Conservation (phyloP, 1,139 yeast species). For the Diutina rugosa region DNA sequence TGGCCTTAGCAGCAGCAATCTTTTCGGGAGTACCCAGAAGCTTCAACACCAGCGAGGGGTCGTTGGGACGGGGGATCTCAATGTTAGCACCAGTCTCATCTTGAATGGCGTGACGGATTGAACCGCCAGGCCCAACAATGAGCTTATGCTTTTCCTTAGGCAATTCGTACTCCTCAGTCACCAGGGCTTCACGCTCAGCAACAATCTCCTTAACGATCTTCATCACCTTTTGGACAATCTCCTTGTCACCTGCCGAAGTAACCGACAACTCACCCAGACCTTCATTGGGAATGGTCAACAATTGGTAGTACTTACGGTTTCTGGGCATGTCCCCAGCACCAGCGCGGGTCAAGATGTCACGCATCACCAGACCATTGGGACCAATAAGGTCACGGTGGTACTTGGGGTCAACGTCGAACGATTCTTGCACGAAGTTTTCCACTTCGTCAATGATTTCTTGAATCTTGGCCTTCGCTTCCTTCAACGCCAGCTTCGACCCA, state of each 20-base stretch:
- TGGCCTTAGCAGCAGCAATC: slow-evolving; percentile 42
- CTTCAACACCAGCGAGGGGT: slow-evolving; percentile 29
- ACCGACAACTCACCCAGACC: slow-evolving; percentile 52
- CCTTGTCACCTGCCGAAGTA: slow-evolving; percentile 63
- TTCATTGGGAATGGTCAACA: slow-evolving; percentile 66
- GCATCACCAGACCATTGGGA: slow-evolving; percentile 61
- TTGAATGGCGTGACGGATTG: slow-evolving; percentile 62
- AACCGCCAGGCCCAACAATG: slow-evolving; percentile 75
- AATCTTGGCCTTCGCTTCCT: slow-evolving; percentile 57
- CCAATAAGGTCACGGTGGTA: slow-evolving; percentile 78
- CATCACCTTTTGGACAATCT: slow-evolving; percentile 58
- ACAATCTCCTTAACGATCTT: slow-evolving; percentile 54
- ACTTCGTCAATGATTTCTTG: slow-evolving; percentile 52
- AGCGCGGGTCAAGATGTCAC: slow-evolving; percentile 65
- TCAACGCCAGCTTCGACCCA: slow-evolving; percentile 75
- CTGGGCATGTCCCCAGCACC: slow-evolving; percentile 50
- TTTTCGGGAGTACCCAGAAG: slow-evolving; percentile 53
- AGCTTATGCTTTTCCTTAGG: slow-evolving; percentile 67
- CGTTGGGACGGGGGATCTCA: slow-evolving; percentile 54
- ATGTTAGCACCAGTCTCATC: slow-evolving; percentile 52
- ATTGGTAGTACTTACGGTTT: slow-evolving; percentile 36
- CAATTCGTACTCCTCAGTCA: slow-evolving; percentile 44
- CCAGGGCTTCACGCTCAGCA: slow-evolving; percentile 49
- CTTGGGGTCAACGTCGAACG: slow-evolving; percentile 62
- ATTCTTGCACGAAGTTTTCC: slow-evolving; percentile 49